phyloP scores from a whole-genome alignment of 73 alveolate genomes.

The Tetrahymena thermophila region DNA sequence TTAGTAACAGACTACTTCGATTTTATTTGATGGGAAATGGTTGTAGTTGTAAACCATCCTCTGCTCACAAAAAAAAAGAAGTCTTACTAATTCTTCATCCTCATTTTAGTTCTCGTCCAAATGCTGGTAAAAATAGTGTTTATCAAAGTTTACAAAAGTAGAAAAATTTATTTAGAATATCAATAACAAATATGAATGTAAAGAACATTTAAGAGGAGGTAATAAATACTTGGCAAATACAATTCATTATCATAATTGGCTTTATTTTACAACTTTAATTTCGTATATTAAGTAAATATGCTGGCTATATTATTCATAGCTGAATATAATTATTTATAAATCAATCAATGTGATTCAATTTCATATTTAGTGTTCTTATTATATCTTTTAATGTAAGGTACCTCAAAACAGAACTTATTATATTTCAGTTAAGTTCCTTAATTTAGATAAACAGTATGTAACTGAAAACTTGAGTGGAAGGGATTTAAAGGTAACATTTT shows the following conservation, averaged over 20 bases:
- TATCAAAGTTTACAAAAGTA: background rate
- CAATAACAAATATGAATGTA: background rate
- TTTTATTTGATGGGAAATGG: background rate
- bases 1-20: background rate
- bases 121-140: background rate
- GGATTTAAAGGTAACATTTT: background rate
- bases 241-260: background rate
- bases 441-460: background rate
- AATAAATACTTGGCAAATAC: background rate
- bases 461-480: background rate
- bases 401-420: background rate
- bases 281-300: background rate
- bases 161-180: background rate
- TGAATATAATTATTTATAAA: background rate
- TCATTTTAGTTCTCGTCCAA: background rate
- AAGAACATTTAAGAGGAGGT: conserved; percentile 1
- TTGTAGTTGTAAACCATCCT: conserved; percentile 1
- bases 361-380: background rate
- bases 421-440: background rate
- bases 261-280: background rate
- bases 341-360: background rate
- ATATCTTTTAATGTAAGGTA: background rate
- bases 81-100: background rate
- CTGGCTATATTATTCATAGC: background rate
- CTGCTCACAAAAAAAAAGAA: background rate